Percentiles rank a stretch among this genome's conserved stretches.
phyloP scores from a whole-genome alignment of 2,329 filamentous ascomycete genomes.

The Colletotrichum horii region DNA sequence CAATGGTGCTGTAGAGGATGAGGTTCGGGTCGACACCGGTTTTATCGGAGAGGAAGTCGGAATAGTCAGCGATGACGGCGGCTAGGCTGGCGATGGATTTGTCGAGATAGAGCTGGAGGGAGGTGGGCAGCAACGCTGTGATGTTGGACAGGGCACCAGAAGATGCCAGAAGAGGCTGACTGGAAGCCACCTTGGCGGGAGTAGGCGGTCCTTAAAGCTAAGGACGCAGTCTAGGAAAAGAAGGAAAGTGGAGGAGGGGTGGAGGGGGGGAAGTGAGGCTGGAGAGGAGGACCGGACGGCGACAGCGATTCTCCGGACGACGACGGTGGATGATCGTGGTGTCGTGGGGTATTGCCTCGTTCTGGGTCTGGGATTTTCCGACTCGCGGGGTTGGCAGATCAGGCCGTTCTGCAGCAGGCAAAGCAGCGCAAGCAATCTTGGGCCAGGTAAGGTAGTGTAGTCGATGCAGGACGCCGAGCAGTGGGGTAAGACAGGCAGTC shows the following conservation, averaged over 20 bases:
- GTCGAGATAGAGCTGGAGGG: constrained; percentile 60
- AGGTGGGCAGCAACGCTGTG: constrained; percentile 52
- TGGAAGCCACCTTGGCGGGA: constrained; percentile 67
- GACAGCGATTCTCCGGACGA: background rate
- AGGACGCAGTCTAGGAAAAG: constrained; percentile 20
- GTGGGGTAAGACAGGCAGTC: background rate
- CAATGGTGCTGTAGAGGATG: constrained; percentile 56
- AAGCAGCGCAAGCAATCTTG: background rate
- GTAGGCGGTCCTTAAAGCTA: constrained; percentile 27
- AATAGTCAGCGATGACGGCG: constrained; percentile 51
- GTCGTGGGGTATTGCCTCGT: constrained; percentile 20
- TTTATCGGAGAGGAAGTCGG: constrained; percentile 56
- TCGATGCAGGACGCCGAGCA: background rate
- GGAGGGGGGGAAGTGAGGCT: constrained; percentile 21
- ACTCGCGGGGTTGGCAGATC: constrained; percentile 13
- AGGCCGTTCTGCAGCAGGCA: constrained; percentile 16
- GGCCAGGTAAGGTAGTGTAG: background rate
- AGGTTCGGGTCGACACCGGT: constrained; percentile 53
- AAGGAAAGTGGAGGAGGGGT: constrained; percentile 8
- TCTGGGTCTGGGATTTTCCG: constrained; percentile 5
- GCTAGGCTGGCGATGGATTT: constrained; percentile 55
- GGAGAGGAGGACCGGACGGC: background rate
- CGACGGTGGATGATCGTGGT: constrained; percentile 1
- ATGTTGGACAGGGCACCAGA: constrained; percentile 68
- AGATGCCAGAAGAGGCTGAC: constrained; percentile 62